These are phyloP conservation scores for Hymenoscyphus repandus DNA, from an alignment of 2,329 filamentous ascomycete genomes.

Conservation along the genomic window DNA sequence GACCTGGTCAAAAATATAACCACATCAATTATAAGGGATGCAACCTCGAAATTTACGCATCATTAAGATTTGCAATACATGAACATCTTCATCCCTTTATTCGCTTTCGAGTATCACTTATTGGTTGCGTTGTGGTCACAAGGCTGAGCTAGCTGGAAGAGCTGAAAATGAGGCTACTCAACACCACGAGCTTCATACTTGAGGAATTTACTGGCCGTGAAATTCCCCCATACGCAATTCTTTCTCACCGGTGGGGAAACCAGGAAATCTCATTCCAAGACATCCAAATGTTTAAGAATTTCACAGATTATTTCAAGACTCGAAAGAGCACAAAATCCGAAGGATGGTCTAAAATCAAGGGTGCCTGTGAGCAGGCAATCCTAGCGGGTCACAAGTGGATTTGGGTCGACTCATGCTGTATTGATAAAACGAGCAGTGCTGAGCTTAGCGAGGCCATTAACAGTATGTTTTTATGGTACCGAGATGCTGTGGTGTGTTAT, in stretches of 20 bases:
- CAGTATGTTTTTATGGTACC: not conserved
- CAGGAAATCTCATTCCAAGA: constrained; percentile 24
- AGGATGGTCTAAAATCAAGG: not conserved
- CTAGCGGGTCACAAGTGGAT: not conserved
- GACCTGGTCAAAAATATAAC: no score
- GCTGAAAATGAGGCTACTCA: constrained; percentile 3
- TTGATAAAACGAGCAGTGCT: not conserved
- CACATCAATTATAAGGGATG: no score
- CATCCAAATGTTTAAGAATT: not conserved
- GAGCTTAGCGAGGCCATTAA: not conserved
- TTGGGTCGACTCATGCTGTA: constrained; percentile 2
- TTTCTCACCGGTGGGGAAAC: constrained; percentile 29
- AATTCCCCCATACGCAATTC: constrained; percentile 25
- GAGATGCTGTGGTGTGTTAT: not conserved
- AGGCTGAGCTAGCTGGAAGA: no score
- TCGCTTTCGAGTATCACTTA: no score
- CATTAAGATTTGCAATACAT: no score
- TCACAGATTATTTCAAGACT: no score
- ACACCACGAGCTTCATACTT: not conserved
- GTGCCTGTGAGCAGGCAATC: not conserved
- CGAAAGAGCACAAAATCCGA: not conserved
- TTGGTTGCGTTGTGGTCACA: no score
- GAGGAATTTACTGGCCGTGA: not conserved
- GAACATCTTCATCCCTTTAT: no score
- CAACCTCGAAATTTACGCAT: no score